Conservation (phyloP, 2,329 filamentous ascomycete species). For the Talaromyces sp. region DNA sequence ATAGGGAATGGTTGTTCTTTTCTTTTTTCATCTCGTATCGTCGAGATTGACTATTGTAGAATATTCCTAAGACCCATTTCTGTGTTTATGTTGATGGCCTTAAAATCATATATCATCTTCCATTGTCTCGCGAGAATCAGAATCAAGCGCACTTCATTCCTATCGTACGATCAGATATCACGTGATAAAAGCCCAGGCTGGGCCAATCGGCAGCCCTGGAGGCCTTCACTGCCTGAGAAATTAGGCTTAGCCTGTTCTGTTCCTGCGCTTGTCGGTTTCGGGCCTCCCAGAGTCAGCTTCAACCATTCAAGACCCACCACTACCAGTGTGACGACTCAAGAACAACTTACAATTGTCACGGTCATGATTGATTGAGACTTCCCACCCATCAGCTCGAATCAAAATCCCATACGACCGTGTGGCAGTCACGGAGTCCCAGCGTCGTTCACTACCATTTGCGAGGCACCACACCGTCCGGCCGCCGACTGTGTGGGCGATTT, state of each 20-base stretch:
- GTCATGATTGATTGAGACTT: neutral
- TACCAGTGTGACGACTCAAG: slow-evolving; percentile 5
- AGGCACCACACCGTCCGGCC: neutral
- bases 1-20: neutral
- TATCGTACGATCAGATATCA: neutral
- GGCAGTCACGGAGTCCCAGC: neutral
- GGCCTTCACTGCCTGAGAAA: neutral
- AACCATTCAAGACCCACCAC: slow-evolving; percentile 3
- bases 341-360: neutral
- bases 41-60: neutral
- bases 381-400: neutral
- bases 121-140: too few relatives aligned
- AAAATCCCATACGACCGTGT: neutral
- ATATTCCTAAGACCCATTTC: too few relatives aligned
- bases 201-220: neutral
- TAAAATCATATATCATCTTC: neutral
- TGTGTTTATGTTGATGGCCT: too few relatives aligned
- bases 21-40: neutral
- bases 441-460: neutral
- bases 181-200: neutral
- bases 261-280: slow-evolving; percentile 8
- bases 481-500: neutral
- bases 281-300: slow-evolving; percentile 7
- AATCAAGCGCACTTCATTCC: neutral
- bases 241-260: neutral